Base-by-base conservation (phyloP, 257 asterid species). In the Ilex aquifolium region DNA sequence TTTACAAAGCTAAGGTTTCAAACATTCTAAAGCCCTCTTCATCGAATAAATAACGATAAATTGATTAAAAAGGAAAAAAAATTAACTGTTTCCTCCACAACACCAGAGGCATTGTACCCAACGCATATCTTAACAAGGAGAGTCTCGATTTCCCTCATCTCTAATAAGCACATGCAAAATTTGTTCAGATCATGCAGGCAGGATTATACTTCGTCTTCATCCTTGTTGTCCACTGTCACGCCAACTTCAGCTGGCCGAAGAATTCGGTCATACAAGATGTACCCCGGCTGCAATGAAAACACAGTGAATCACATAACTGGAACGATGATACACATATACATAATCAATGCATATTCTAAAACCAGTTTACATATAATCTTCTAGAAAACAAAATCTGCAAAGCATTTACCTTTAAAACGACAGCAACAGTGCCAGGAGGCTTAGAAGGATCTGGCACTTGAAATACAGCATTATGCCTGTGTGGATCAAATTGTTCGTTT, bases 221-320 rank as follows among this genome's bases (percentile, higher is more conserved):
- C 61, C 59, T 61, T 66, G 16, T 65, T 67, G 58, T 76, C 77
- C 15, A 61, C 74, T 2, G 93, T 81, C 59, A 89, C 97, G 48
- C 97, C 97, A 61, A 89, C 97, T 73, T 89, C 97, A 21, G 97
- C 97, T 46, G 97, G 97, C 68, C 97, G 80, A 64, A 89, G 74
- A 53, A 89, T 73, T 48, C 97, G 82, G 63, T 89, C 94, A 44
- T 89, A 91, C 69, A 89, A 74, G 65, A 57, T 65, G 73, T 89
- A 90, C 57, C 97, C 95, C 6, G 83, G 72, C 95, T 90, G 85
- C 71, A 74, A 59, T n/a, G 17, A 15, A 62, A 31, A 44, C 46
- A 31, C 48, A 55, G 31, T 10, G 39, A 42, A 63, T 46, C 13
- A 10, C 15, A 46, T 46, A 10, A 46, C 14, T 46, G 13, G 2